Conservation (phyloP, 2,329 filamentous ascomycete species). For the Juglanconis juglandina region DNA sequence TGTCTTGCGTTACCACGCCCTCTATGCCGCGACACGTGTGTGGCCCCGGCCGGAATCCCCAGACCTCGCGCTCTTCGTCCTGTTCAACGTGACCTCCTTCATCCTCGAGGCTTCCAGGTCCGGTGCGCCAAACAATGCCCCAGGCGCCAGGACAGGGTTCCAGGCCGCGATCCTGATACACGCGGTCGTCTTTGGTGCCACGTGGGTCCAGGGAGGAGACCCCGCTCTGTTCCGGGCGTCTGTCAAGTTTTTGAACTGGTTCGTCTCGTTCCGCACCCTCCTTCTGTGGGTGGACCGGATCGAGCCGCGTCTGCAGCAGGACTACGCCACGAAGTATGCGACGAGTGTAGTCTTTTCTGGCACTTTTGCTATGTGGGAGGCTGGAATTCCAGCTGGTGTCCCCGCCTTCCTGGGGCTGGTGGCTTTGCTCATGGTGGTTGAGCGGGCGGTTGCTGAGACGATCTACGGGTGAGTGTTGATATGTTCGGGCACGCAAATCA, state of each 20-base stretch:
- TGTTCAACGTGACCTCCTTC: conserved; percentile 9
- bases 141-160: not conserved
- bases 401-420: not conserved
- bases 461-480: not conserved
- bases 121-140: not conserved
- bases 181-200: not conserved
- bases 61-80: conserved; percentile 6
- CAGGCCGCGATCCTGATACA: conserved; percentile 4
- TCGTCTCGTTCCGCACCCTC: conserved; percentile 6
- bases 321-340: not conserved
- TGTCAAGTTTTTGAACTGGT: conserved; percentile 15
- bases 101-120: not conserved
- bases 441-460: not conserved
- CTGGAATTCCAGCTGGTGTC: conserved; percentile 4
- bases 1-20: conserved; percentile 9
- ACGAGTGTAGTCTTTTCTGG: not conserved
- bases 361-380: conserved; percentile 4
- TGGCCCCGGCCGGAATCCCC: conserved; percentile 6
- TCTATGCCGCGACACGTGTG: conserved; percentile 2
- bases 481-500: not conserved
- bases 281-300: not conserved
- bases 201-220: not conserved
- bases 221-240: conserved; percentile 5
- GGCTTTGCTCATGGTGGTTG: not conserved
- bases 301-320: not conserved